Conservation (phyloP, 169 alveolate genomes). For the Plasmodium inui region DNA sequence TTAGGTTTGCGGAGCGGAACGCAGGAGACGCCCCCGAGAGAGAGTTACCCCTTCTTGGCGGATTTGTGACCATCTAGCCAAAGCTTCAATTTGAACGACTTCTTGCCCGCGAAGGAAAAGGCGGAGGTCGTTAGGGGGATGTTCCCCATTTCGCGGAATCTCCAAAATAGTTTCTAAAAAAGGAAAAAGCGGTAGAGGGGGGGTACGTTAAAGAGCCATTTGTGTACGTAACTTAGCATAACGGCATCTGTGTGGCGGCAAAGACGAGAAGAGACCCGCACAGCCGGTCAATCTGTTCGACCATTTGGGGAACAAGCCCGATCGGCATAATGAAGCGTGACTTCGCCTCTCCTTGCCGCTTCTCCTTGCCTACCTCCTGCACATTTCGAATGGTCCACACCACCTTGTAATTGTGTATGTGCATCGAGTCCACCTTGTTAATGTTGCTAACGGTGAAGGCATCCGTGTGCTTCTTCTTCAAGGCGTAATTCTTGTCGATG, state of each 20-base stretch:
- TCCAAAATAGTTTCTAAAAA: constrained; percentile 70
- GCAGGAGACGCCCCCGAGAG: background rate
- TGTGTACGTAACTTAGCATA: background rate
- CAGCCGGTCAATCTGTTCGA: background rate
- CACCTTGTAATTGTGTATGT: constrained; percentile 72
- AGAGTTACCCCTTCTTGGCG: constrained; percentile 60
- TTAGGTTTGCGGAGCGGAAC: background rate
- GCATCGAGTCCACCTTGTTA: constrained; percentile 73
- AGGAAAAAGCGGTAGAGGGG: background rate
- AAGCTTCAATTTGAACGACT: constrained; percentile 70
- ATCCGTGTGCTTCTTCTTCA: constrained; percentile 63
- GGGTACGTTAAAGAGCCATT: background rate
- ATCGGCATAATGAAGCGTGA: background rate
- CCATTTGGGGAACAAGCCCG: background rate
- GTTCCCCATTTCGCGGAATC: constrained; percentile 76
- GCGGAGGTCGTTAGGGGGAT: constrained; percentile 73
- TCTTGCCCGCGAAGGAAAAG: constrained; percentile 74
- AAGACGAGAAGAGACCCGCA: background rate
- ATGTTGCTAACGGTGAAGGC: constrained; percentile 71
- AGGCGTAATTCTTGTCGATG: constrained; percentile 65
- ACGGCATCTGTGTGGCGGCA: background rate
- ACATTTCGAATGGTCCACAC: constrained; percentile 76
- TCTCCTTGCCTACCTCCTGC: constrained; percentile 42
- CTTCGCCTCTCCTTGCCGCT: background rate
- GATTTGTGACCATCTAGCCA: constrained; percentile 77